Evolutionary conservation across 1,284 basidiomycete genomes (phyloP).

Genomic region (Phenoliferia sp.): DNA sequence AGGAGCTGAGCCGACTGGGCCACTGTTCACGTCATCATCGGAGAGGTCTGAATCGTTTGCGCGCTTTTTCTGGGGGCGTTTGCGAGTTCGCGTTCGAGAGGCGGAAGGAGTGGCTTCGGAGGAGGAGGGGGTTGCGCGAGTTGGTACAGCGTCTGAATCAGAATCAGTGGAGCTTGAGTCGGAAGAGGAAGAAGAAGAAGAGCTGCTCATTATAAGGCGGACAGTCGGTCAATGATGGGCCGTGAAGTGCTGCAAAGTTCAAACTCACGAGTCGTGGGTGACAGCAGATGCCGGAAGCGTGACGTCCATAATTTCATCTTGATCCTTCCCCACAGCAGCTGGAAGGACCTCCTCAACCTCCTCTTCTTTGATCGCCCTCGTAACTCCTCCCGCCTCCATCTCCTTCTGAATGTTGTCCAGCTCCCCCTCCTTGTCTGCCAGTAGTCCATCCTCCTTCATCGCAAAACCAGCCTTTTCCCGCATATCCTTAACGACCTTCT

Average conservation of each 20-base stretch:
- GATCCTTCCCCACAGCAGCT: background rate
- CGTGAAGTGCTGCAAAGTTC: background rate
- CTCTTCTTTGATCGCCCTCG: background rate
- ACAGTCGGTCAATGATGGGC: background rate
- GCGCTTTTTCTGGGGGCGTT: conserved; percentile 2
- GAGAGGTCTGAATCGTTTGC: conserved; percentile 21
- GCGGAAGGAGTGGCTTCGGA: background rate
- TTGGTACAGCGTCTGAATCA: conserved; percentile 9
- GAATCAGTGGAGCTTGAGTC: conserved; percentile 22
- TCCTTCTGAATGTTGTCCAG: conserved; percentile 22
- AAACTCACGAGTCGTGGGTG: background rate
- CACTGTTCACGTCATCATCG: conserved; percentile 41
- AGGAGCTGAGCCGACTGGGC: conserved; percentile 35
- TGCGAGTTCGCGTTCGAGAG: conserved; percentile 1
- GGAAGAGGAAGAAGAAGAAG: conserved; percentile 8
- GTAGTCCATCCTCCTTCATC: background rate
- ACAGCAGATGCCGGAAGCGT: background rate
- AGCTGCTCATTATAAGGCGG: background rate
- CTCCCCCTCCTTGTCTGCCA: background rate
- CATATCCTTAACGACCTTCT: conserved; percentile 20
- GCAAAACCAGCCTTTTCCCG: conserved; percentile 13
- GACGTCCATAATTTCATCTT: background rate
- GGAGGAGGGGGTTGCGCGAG: background rate
- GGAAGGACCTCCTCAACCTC: background rate
- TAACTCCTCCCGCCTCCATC: conserved; percentile 19